Percentiles rank a stretch among this genome's conserved stretches.
Evolutionary conservation across 2,329 filamentous ascomycete genomes (phyloP).

Genomic region (Thielaviopsis populi): DNA sequence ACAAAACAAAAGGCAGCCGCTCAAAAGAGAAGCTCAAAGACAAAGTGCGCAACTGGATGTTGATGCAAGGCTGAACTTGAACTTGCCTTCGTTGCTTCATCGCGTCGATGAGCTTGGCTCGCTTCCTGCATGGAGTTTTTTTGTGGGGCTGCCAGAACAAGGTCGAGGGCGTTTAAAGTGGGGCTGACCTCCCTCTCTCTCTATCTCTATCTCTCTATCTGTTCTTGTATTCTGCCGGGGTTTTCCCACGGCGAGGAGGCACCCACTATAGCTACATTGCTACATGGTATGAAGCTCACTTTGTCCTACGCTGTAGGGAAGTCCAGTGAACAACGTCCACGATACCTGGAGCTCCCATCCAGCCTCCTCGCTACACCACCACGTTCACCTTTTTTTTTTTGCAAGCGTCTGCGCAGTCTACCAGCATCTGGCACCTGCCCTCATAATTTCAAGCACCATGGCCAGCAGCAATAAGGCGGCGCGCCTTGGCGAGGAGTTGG

Average conservation of each 20-base stretch:
- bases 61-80: constrained; percentile 14
- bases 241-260: constrained; percentile 9
- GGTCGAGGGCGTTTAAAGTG: not conserved
- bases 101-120: constrained; percentile 2
- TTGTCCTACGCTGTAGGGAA: not conserved
- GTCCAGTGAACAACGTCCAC: not conserved
- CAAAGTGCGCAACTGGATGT: not conserved
- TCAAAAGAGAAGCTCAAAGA: constrained; percentile 5
- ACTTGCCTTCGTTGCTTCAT: constrained; percentile 8
- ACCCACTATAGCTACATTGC: not conserved
- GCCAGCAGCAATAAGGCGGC: constrained; percentile 46
- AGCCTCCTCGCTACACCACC: not conserved
- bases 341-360: not conserved
- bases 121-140: constrained; percentile 9
- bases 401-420: not conserved
- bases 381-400: not conserved
- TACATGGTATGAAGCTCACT: not conserved
- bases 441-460: constrained; percentile 26
- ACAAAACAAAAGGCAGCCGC: not conserved
- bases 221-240: not conserved
- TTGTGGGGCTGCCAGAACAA: constrained; percentile 9
- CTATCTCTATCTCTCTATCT: too few relatives aligned
- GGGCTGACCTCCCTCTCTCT: too few relatives aligned
- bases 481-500: constrained; percentile 47
- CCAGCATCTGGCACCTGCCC: not conserved